Conservation (phyloP, 2,329 filamentous ascomycete genomes). For the Fusarium illudens region DNA sequence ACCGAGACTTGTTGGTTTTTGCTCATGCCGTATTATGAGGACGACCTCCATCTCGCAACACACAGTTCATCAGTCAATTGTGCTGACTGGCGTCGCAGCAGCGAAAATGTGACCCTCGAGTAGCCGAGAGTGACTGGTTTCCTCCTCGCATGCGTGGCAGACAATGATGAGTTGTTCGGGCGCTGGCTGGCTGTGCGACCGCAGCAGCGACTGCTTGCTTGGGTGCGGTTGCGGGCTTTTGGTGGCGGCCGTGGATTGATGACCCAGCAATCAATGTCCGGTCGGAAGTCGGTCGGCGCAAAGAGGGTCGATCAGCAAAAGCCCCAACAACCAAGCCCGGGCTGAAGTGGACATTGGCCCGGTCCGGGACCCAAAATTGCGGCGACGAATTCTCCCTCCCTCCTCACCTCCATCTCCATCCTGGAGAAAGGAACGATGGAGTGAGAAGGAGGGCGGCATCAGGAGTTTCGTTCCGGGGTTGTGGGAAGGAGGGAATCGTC, state of each 20-base stretch:
- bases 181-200: conserved; percentile 26
- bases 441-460: neutral
- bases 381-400: neutral
- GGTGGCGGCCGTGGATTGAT: conserved; percentile 26
- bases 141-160: conserved; percentile 33
- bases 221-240: conserved; percentile 5
- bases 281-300: conserved; percentile 28
- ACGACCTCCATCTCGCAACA: neutral
- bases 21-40: neutral
- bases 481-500: conserved; percentile 16
- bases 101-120: conserved; percentile 10
- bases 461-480: neutral
- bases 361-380: conserved; percentile 10
- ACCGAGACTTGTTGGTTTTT: neutral
- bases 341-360: conserved; percentile 5
- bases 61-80: conserved; percentile 12
- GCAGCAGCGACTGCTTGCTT: neutral
- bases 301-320: conserved; percentile 19
- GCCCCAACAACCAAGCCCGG: conserved; percentile 10
- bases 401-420: no score
- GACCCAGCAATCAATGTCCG: conserved; percentile 8
- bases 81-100: conserved; percentile 6
- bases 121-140: neutral
- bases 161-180: conserved; percentile 38
- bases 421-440: neutral